Percentiles rank a stretch among this genome's conserved stretches.
phyloP scores from a whole-genome alignment of 2,329 filamentous ascomycete species.

The Talaromyces sp. region DNA sequence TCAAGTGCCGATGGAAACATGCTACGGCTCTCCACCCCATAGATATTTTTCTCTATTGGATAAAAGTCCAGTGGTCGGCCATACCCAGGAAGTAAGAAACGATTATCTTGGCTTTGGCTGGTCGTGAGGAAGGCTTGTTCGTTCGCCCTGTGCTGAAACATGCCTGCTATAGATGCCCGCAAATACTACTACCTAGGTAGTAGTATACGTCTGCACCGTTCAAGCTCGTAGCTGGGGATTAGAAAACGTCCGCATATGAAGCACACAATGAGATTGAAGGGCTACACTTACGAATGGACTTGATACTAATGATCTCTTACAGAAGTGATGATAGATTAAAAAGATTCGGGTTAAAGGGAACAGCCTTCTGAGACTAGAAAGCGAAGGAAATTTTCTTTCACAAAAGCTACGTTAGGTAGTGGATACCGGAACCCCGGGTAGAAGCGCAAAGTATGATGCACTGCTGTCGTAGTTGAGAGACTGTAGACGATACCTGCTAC shows the following conservation, averaged over 20 bases:
- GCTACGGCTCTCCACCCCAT: constrained; percentile 31
- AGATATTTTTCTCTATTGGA: constrained; percentile 27
- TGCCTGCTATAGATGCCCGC: no score
- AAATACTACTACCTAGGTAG: no score
- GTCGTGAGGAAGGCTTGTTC: constrained; percentile 9
- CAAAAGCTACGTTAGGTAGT: not conserved
- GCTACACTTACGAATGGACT: no score
- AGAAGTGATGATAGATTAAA: no score
- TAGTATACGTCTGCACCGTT: not conserved
- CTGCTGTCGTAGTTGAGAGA: constrained; percentile 18
- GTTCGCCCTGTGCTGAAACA: constrained; percentile 24
- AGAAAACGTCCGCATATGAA: no score
- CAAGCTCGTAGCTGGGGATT: no score
- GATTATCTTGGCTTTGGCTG: constrained; percentile 15
- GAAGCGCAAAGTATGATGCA: constrained; percentile 19
- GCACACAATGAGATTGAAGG: no score
- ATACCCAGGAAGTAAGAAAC: constrained; percentile 36
- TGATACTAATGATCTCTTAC: no score
- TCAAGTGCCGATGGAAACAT: constrained; percentile 38
- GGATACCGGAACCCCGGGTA: not conserved
- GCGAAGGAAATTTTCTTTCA: not conserved
- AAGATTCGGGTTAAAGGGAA: not conserved
- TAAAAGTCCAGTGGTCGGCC: constrained; percentile 34
- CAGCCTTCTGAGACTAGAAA: not conserved
- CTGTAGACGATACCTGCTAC: no score